These are phyloP conservation scores for Aspergillus intermedius DNA, from an alignment of 2,329 filamentous ascomycete species.

Conservation along the genomic window DNA sequence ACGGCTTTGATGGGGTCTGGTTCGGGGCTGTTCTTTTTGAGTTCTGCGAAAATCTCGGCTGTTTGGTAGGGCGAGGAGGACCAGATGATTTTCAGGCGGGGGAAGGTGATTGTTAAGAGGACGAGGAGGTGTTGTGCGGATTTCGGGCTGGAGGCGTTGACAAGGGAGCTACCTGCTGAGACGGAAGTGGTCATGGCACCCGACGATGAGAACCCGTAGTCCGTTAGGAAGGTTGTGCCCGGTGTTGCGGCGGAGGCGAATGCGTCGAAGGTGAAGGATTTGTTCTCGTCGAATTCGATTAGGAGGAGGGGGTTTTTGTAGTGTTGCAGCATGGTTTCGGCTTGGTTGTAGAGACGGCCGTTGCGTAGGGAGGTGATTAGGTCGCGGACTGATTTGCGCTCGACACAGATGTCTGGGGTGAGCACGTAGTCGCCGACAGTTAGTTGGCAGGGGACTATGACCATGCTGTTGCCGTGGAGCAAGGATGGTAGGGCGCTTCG, in stretches of 20 bases:
- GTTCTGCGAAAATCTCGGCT: conserved; percentile 88
- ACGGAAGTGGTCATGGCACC: conserved; percentile 43
- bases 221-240: conserved; percentile 33
- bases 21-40: conserved; percentile 84
- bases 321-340: conserved; percentile 88
- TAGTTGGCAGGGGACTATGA: conserved; percentile 88
- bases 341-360: conserved; percentile 84
- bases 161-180: conserved; percentile 54
- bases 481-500: conserved; percentile 86
- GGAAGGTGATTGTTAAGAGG: conserved; percentile 85
- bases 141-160: conserved; percentile 57
- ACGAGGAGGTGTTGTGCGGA: conserved; percentile 91
- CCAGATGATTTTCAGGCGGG: conserved; percentile 86
- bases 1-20: conserved; percentile 87
- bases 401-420: conserved; percentile 82
- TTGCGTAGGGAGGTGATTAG: conserved; percentile 87
- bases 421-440: conserved; percentile 96
- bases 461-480: conserved; percentile 79
- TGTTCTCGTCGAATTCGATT: conserved; percentile 97
- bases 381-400: conserved; percentile 89
- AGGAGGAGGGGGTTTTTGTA: conserved; percentile 86
- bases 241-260: conserved; percentile 37
- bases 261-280: conserved; percentile 88
- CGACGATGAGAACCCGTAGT: conserved; percentile 49
- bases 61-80: conserved; percentile 89